These are phyloP conservation scores for Dianthus caryophyllus DNA, from an alignment of 148 eudicot genomes.

Conservation along the genomic window DNA sequence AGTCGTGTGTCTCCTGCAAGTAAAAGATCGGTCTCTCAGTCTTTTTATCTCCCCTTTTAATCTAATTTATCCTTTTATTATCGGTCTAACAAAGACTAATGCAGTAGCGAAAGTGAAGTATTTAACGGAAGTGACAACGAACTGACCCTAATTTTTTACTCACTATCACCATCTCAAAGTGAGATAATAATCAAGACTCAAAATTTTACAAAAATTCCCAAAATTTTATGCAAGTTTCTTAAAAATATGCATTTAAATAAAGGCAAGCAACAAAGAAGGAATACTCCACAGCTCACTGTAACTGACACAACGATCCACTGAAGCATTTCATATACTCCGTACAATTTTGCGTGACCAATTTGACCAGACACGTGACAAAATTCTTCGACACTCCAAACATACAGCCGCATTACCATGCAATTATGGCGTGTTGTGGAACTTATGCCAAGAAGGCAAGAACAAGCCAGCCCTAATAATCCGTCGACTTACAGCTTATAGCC, in stretches of 20 bases:
- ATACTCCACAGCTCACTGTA: background rate
- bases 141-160: background rate
- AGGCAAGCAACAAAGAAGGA: background rate
- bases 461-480: conserved; percentile 26
- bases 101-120: background rate
- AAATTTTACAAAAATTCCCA: conserved; percentile 5
- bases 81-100: background rate
- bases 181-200: background rate
- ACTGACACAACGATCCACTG: background rate
- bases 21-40: background rate
- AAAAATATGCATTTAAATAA: conserved; percentile 5
- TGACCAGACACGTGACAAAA: background rate
- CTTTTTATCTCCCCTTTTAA: background rate
- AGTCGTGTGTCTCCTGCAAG: background rate
- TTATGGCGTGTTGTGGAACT: conserved; percentile 1
- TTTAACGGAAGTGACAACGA: background rate
- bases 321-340: background rate
- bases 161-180: background rate
- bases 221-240: conserved; percentile 20
- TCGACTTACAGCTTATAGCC: conserved; percentile 1
- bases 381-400: background rate
- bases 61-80: background rate
- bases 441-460: conserved; percentile 20
- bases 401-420: background rate
- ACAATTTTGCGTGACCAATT: background rate